phyloP scores from a whole-genome alignment of 371 early-diverging fungal genomes.

The Actinomortierella ambigua region DNA sequence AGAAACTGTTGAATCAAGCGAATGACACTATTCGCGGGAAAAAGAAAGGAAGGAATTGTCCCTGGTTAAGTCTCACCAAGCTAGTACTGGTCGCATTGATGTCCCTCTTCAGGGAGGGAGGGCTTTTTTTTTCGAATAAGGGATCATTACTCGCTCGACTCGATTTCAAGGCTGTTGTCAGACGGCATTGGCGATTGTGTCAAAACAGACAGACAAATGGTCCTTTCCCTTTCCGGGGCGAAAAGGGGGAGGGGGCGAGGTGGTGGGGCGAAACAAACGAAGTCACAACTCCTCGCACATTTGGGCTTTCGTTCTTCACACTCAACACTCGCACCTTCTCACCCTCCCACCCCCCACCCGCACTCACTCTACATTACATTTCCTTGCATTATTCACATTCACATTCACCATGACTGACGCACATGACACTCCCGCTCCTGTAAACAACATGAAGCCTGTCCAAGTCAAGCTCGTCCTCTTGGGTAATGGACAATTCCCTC shows the following conservation, averaged over 20 bases:
- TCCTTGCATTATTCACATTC: neutral
- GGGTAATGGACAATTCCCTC: conserved; percentile 50
- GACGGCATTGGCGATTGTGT: conserved; percentile 13
- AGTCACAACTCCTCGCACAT: too few species aligned
- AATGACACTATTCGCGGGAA: conserved; percentile 62
- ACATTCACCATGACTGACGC: conserved; percentile 29
- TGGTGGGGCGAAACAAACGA: too few species aligned
- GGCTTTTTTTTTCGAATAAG: neutral
- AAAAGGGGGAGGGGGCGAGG: too few species aligned
- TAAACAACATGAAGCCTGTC: conserved; percentile 53
- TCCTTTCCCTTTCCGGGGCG: too few species aligned
- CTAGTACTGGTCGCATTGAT: too few species aligned
- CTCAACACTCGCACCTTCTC: too few species aligned
- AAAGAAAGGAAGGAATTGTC: neutral
- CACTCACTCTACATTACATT: neutral
- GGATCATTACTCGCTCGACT: conserved; percentile 66
- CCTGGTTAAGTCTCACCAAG: neutral
- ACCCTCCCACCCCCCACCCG: neutral
- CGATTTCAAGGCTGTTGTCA: conserved; percentile 57
- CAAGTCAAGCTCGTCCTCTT: conserved; percentile 73
- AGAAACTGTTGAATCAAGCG: conserved; percentile 90
- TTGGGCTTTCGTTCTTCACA: too few species aligned
- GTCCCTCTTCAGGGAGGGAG: too few species aligned
- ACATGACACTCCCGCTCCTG: conserved; percentile 31
- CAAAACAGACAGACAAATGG: too few species aligned